A percentile compares a stretch with the other conserved stretches of the same genome.
Conservation (phyloP, 2,329 filamentous ascomycete genomes). For the Colletotrichum gigasporum region DNA sequence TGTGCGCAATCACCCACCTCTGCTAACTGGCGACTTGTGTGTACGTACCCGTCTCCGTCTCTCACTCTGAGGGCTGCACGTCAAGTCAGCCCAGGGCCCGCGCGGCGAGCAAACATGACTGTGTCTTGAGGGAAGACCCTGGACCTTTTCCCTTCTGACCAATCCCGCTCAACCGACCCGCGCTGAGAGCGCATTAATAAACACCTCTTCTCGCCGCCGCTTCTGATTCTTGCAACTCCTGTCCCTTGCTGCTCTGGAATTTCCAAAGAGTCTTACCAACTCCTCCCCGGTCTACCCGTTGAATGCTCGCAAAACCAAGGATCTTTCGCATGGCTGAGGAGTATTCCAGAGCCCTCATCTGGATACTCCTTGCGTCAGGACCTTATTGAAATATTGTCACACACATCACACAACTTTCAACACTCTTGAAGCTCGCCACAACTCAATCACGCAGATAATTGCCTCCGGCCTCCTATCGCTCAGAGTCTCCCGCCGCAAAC, state of each 20-base stretch:
- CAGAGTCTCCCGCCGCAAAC: neutral
- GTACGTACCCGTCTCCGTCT: too few species aligned
- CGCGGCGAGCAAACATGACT: too few species aligned
- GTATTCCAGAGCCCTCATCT: conserved; percentile 65
- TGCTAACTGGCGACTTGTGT: neutral
- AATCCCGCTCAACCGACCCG: conserved; percentile 13
- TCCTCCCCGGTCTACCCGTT: neutral
- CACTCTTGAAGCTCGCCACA: too few species aligned
- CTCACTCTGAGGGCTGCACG: too few species aligned
- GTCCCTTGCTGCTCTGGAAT: neutral
- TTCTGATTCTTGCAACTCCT: neutral
- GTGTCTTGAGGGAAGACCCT: neutral
- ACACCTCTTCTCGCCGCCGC: neutral
- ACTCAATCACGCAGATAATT: too few species aligned
- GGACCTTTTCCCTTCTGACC: neutral
- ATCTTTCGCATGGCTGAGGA: conserved; percentile 67
- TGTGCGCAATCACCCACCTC: too few species aligned
- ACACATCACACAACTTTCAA: conserved; percentile 29
- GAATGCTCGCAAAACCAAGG: conserved; percentile 27
- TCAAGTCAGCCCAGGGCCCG: too few species aligned
- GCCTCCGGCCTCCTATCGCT: neutral
- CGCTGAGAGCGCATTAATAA: conserved; percentile 22
- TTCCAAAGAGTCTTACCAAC: neutral
- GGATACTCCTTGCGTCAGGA: conserved; percentile 74
- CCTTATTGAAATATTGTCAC: conserved; percentile 37